Conservation (phyloP, 352 stramenopile genomes). For the Globisporangium ultimum region DNA sequence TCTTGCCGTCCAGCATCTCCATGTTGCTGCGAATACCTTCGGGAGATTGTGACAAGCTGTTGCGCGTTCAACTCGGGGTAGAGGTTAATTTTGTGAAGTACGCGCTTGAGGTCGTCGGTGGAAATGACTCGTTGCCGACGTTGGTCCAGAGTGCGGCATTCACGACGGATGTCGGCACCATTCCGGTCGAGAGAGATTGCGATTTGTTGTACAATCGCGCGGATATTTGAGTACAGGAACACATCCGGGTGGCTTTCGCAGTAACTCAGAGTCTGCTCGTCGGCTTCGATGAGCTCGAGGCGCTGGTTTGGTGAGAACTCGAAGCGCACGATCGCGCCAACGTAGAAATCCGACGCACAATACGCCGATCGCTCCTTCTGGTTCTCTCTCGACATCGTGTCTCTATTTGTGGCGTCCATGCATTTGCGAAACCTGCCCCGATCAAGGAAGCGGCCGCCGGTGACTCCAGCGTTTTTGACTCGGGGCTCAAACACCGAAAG, state of each 20-base stretch:
- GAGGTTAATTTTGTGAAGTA: slow-evolving; percentile 19
- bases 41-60: slow-evolving; percentile 58
- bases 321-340: slow-evolving; percentile 65
- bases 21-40: slow-evolving; percentile 25
- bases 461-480: slow-evolving; percentile 63
- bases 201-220: slow-evolving; percentile 26
- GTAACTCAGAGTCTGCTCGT: slow-evolving; percentile 71
- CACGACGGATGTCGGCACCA: slow-evolving; percentile 28
- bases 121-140: slow-evolving; percentile 14
- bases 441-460: slow-evolving; percentile 70
- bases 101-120: slow-evolving; percentile 21
- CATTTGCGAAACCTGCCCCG: slow-evolving; percentile 65
- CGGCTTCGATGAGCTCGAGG: slow-evolving; percentile 70
- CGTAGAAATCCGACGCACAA: slow-evolving; percentile 56
- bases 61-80: slow-evolving; percentile 50
- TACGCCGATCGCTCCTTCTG: slow-evolving; percentile 40
- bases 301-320: slow-evolving; percentile 67
- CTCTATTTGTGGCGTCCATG: slow-evolving; percentile 13
- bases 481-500: slow-evolving; percentile 71
- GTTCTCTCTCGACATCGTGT: slow-evolving; percentile 23
- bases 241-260: slow-evolving; percentile 68
- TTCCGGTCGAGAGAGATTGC: slow-evolving; percentile 17
- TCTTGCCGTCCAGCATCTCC: not conserved
- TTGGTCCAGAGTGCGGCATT: slow-evolving; percentile 33
- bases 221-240: slow-evolving; percentile 60